These are phyloP conservation scores for Aureobasidium sp. DNA, from an alignment of 2,329 filamentous ascomycete genomes.

Conservation along the genomic window DNA sequence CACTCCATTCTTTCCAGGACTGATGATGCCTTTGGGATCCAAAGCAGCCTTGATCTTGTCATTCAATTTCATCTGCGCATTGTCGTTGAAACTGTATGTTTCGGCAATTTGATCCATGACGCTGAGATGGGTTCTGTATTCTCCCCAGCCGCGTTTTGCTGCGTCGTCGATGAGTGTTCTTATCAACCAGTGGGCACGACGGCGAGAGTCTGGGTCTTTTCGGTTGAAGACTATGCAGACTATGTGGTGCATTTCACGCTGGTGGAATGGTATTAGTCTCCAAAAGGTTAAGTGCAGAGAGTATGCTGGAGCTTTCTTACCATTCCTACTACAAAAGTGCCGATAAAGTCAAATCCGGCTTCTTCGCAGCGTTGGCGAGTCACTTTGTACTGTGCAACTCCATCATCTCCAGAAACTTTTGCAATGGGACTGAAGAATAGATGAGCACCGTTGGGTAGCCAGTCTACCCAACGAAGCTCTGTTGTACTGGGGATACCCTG, in stretches of 20 bases:
- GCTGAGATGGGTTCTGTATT: slow-evolving; percentile 41
- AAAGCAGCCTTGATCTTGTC: slow-evolving; percentile 40
- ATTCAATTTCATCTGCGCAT: slow-evolving; percentile 36
- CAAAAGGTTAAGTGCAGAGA: fast-evolving
- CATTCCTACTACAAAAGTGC: slow-evolving; percentile 43
- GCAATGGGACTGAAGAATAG: slow-evolving; percentile 47
- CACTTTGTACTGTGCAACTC: slow-evolving; percentile 36
- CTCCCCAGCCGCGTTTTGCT: slow-evolving; percentile 37
- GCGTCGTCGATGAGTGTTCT: slow-evolving; percentile 32
- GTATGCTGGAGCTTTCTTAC: neutral
- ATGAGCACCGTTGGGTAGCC: slow-evolving; percentile 46
- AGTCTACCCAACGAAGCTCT: slow-evolving; percentile 41
- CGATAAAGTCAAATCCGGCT: slow-evolving; percentile 44
- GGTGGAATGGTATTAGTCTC: neutral
- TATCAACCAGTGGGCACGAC: slow-evolving; percentile 33
- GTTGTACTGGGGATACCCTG: slow-evolving; percentile 28
- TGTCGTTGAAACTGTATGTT: slow-evolving; percentile 37
- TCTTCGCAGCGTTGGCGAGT: slow-evolving; percentile 29
- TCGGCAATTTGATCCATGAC: slow-evolving; percentile 39
- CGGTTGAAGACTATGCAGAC: slow-evolving; percentile 47
- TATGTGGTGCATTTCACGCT: slow-evolving; percentile 49
- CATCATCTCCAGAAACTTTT: slow-evolving; percentile 41
- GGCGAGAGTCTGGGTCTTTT: slow-evolving; percentile 32
- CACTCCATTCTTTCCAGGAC: slow-evolving; percentile 41
- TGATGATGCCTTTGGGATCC: slow-evolving; percentile 42